Percentiles rank a stretch among this genome's conserved stretches.
Conservation (phyloP, 2,329 filamentous ascomycete genomes). For the Aspergillus tamarii region DNA sequence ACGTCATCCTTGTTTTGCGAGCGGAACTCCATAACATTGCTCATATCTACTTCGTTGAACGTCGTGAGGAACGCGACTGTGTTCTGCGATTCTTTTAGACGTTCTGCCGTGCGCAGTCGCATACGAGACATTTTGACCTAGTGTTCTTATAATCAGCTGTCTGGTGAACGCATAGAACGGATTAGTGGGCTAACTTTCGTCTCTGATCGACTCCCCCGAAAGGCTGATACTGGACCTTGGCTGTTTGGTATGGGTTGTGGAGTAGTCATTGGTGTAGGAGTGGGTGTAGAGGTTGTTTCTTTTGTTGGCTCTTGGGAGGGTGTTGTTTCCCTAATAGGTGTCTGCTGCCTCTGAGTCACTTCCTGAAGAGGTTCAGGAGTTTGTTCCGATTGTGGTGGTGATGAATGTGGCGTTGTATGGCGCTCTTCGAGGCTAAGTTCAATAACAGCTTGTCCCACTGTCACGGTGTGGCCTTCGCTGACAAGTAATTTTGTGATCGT, state of each 20-base stretch:
- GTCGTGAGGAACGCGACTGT: background rate
- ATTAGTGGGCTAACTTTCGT: background rate
- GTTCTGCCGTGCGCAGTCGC: background rate
- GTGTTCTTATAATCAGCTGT: background rate
- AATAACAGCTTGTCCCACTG: background rate
- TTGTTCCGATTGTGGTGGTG: background rate
- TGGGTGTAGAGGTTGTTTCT: background rate
- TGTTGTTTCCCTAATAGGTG: background rate
- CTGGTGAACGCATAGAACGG: background rate
- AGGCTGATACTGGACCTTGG: background rate
- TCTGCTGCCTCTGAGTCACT: background rate
- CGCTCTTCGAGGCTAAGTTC: background rate
- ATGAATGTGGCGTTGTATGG: background rate
- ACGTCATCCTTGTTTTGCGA: background rate
- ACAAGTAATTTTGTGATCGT: background rate
- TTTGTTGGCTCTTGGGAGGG: background rate
- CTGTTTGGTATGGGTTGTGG: background rate
- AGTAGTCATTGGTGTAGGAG: background rate
- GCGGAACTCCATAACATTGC: background rate
- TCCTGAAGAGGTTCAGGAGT: background rate
- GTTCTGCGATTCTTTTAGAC: slow-evolving; percentile 1
- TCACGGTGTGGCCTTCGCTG: background rate
- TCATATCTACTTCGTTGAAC: background rate
- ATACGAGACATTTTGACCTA: slow-evolving; percentile 2
- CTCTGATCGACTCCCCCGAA: background rate